A percentile compares a stretch with the other conserved stretches of the same genome.
Conservation (phyloP, 2,329 filamentous ascomycete genomes). For the Talaromyces sp. region DNA sequence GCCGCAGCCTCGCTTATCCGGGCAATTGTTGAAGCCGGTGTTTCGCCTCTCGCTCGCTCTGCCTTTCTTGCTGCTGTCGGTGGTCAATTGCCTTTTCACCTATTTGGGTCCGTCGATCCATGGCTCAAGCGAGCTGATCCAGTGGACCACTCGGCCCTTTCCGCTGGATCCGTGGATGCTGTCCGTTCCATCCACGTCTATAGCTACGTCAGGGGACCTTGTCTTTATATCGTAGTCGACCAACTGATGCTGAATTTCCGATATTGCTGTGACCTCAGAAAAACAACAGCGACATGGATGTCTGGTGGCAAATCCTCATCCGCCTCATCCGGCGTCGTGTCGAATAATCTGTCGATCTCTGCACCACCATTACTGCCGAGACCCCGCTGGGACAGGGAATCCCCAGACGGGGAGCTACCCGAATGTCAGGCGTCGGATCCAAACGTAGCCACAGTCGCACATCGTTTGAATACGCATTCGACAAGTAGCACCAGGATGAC, state of each 20-base stretch:
- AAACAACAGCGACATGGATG: neutral
- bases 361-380: neutral
- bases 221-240: neutral
- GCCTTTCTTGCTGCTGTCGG: neutral
- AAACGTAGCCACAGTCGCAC: neutral
- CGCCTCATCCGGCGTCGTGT: neutral
- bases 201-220: neutral
- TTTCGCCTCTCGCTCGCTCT: neutral
- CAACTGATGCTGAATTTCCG: too few species aligned
- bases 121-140: neutral
- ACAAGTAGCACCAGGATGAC: too few species aligned
- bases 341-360: neutral
- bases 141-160: neutral
- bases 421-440: neutral
- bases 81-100: too few species aligned
- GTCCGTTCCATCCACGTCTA: neutral
- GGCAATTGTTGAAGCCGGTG: neutral
- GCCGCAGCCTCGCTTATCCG: neutral
- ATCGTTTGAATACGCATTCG: neutral
- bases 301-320: neutral
- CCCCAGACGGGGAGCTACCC: neutral
- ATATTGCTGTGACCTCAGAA: neutral
- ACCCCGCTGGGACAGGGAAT: neutral
- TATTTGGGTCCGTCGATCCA: neutral
- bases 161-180: neutral